Conservation (phyloP, 805 yeast genomes). For the Hanseniaspora clermontiae region DNA sequence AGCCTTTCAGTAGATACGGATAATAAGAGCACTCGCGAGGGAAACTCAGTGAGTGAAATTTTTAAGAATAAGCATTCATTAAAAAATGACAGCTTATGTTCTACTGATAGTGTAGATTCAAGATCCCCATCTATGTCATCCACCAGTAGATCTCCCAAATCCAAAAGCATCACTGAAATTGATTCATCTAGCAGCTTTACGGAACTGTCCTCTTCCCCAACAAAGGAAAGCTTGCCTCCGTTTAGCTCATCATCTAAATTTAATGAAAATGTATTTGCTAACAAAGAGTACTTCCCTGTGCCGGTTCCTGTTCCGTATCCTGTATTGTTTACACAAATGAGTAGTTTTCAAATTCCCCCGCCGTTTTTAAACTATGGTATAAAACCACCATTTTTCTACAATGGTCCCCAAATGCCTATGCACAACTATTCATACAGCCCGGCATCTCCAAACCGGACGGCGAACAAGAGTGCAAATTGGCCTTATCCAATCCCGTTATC, state of each 20-base stretch:
- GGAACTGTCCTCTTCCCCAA: not conserved
- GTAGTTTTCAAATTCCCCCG: not conserved
- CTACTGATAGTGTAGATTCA: not conserved
- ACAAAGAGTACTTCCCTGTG: not conserved
- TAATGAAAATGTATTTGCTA: not conserved
- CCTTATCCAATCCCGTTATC: constrained; percentile 6
- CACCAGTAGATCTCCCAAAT: not conserved
- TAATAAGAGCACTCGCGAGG: not conserved
- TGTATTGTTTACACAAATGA: not conserved
- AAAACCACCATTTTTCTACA: not conserved
- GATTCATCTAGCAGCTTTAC: not conserved
- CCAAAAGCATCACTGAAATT: not conserved
- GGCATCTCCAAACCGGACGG: not conserved
- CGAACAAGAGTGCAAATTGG: not conserved
- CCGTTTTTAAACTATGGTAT: not conserved
- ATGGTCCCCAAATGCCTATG: no score
- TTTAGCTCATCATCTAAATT: not conserved
- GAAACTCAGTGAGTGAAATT: not conserved
- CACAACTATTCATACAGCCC: not conserved
- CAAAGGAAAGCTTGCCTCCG: not conserved
- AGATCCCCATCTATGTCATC: not conserved
- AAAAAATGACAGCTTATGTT: not conserved
- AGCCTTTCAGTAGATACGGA: not conserved
- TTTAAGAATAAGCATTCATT: not conserved
- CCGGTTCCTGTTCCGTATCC: not conserved